Evolutionary conservation across 345 rosid species (phyloP).

Genomic region (Draba incana): DNA sequence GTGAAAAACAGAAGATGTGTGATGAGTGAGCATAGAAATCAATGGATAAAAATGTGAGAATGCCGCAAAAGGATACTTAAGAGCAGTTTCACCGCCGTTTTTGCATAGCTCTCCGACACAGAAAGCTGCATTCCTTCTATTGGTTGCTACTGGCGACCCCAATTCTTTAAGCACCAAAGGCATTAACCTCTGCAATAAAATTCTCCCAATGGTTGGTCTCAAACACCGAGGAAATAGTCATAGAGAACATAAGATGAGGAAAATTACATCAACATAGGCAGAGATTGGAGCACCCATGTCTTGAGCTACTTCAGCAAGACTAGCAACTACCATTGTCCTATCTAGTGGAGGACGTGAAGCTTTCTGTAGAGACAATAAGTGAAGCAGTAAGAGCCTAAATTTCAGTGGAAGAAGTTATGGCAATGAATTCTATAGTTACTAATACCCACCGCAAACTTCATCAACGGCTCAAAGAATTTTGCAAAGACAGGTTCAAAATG

Average conservation of each 20-base stretch:
- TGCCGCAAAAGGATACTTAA: slow-evolving; percentile 74
- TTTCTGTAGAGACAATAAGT: slow-evolving; percentile 57
- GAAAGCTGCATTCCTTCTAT: slow-evolving; percentile 98
- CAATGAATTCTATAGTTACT: slow-evolving; percentile 3
- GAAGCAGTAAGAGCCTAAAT: slow-evolving; percentile 39
- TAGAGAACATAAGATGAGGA: slow-evolving; percentile 15
- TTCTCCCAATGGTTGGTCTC: slow-evolving; percentile 23
- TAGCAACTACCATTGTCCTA: slow-evolving; percentile 97
- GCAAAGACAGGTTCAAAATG: slow-evolving; percentile 90
- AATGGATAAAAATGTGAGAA: slow-evolving; percentile 1
- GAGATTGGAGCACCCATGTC: slow-evolving; percentile 96
- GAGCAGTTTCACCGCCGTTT: slow-evolving; percentile 83
- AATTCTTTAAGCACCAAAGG: slow-evolving; percentile 91
- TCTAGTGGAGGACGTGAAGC: slow-evolving; percentile 85
- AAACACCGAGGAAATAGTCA: slow-evolving; percentile 14
- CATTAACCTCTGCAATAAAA: slow-evolving; percentile 75
- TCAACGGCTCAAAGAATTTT: slow-evolving; percentile 83
- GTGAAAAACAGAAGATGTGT: neutral
- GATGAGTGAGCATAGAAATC: slow-evolving; percentile 1
- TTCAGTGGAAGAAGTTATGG: slow-evolving; percentile 15
- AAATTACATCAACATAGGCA: slow-evolving; percentile 80
- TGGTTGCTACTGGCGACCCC: slow-evolving; percentile 80
- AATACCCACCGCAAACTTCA: slow-evolving; percentile 88
- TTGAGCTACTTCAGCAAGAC: slow-evolving; percentile 99
- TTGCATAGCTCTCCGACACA: slow-evolving; percentile 96